These are phyloP conservation scores for Fusarium hostae DNA, from an alignment of 2,329 filamentous ascomycete genomes.

Conservation along the genomic window DNA sequence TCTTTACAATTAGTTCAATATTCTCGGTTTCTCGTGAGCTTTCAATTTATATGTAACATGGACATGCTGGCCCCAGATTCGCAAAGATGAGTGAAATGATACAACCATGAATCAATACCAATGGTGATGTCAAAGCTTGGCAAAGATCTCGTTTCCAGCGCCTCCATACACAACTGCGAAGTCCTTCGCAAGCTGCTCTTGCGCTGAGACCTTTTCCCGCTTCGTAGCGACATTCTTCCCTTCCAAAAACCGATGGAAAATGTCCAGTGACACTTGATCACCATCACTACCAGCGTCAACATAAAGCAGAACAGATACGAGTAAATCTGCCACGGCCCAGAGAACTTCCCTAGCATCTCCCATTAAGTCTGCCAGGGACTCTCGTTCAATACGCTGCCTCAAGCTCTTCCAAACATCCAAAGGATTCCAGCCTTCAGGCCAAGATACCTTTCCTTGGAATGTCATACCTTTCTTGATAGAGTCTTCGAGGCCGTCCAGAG, in stretches of 20 bases:
- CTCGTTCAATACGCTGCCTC: constrained; percentile 50
- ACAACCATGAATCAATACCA: neutral
- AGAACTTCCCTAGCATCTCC: constrained; percentile 58
- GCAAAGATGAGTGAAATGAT: neutral
- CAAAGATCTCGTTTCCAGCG: neutral
- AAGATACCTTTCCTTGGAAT: constrained; percentile 40
- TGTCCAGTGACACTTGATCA: constrained; percentile 51
- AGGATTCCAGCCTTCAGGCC: constrained; percentile 46
- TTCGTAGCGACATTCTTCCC: constrained; percentile 36
- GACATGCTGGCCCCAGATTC: neutral
- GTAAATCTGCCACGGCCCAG: constrained; percentile 56
- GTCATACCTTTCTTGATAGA: constrained; percentile 48
- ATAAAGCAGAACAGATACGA: constrained; percentile 57
- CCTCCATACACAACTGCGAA: constrained; percentile 52
- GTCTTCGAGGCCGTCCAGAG: constrained; percentile 56
- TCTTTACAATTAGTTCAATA: neutral
- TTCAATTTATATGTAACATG: neutral
- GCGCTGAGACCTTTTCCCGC: constrained; percentile 27
- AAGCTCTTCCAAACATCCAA: constrained; percentile 54
- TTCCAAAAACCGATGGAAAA: constrained; percentile 55
- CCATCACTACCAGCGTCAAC: constrained; percentile 54
- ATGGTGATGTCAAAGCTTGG: constrained; percentile 41
- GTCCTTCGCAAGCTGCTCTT: constrained; percentile 48
- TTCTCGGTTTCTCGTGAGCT: neutral
- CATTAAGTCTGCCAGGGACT: constrained; percentile 54